phyloP scores from a whole-genome alignment of 1,284 basidiomycete species.

The Inonotus hispidus region DNA sequence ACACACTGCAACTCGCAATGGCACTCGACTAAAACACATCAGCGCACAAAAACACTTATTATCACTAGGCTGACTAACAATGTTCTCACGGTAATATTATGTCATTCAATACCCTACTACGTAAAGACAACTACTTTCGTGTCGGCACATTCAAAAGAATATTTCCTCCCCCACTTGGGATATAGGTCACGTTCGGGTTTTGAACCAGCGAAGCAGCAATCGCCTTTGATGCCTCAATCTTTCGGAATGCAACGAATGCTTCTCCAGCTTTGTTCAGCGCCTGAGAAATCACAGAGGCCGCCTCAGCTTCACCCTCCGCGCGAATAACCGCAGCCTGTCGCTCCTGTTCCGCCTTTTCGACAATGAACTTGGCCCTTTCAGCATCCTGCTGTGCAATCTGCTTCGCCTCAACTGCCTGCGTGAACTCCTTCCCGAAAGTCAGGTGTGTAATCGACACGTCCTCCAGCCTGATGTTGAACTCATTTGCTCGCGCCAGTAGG shows the following conservation, averaged over 20 bases:
- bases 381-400: slow-evolving; percentile 97
- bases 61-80: neutral
- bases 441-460: slow-evolving; percentile 95
- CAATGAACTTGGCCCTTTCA: slow-evolving; percentile 97
- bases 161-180: slow-evolving; percentile 75
- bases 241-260: slow-evolving; percentile 91
- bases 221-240: slow-evolving; percentile 97
- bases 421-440: slow-evolving; percentile 67
- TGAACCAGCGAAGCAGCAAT: slow-evolving; percentile 79
- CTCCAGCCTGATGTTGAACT: slow-evolving; percentile 95
- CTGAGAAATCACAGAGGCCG: slow-evolving; percentile 86
- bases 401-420: slow-evolving; percentile 97
- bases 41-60: neutral
- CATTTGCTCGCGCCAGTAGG: slow-evolving; percentile 86
- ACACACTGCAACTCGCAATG: neutral
- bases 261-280: slow-evolving; percentile 95
- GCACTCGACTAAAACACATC: neutral
- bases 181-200: slow-evolving; percentile 85
- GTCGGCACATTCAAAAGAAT: slow-evolving; percentile 81
- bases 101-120: neutral
- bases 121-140: slow-evolving; percentile 30
- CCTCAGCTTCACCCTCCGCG: slow-evolving; percentile 98
- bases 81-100: neutral
- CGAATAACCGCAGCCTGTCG: slow-evolving; percentile 97
- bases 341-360: slow-evolving; percentile 99